Evolutionary conservation across 495 filamentous ascomycete genomes (phyloP), one percentile per base, ranked within the genome.

Genomic region (Hypoxylon trugodes): DNA sequence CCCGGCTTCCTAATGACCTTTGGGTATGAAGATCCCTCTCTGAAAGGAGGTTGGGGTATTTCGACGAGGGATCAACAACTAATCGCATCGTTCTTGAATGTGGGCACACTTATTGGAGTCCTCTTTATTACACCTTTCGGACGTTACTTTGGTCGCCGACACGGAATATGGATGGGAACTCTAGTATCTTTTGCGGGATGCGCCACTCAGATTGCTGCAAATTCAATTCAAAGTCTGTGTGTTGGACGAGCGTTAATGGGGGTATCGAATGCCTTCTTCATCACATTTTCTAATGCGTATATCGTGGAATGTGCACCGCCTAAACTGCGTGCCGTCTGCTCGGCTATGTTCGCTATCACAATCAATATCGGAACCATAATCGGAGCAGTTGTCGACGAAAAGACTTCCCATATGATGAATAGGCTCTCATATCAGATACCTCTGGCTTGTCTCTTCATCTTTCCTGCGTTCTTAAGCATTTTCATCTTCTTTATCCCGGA

Each of bases 401-500:
- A 72, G 57, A 84, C 82, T 0, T 67, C 70, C 4, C 69, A 69
- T 26, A 73, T 77, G 40, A 51, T 70, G 15, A 70, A 65, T 16
- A 78, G 70, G 59, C 63, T 66, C 7, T 72, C 70, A 8, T 84
- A 84, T 58, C 71, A 80, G 18, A 81, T 83, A 49, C 80, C 81
- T 1, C 66, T 84, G 0, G 78, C 76, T 2, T 59, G 79, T 3
- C 69, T 83, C 28, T 84, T 77, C 58, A 69, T 79, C 25, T 74
- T 82, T 32, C 82, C 82, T 0, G 50, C 69, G 2, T 59, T 82
- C 18, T 59, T 83, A 26, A 73, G 70, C 38, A 51, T 71, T 18
- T 73, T 74, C 13, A 51, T 82, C 21, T 64, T 82, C 57, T 77
- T 82, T 56, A 76, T 84, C 9, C 81, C 81, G 0, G 82, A 84